Evolutionary conservation across 352 stramenopile genomes (phyloP).

Genomic region (Phytophthora fragariaefolia): DNA sequence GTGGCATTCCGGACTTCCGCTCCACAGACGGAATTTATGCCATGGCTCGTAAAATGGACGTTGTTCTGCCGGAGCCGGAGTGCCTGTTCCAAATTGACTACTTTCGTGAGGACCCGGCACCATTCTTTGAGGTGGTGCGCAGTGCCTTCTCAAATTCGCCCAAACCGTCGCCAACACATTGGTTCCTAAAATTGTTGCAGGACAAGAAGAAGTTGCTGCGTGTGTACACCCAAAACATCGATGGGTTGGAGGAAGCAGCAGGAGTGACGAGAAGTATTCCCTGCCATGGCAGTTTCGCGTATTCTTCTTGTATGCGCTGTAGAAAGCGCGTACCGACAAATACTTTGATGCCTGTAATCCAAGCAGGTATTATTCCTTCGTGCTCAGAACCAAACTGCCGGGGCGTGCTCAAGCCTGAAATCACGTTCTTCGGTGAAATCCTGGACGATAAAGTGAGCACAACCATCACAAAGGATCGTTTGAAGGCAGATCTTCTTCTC

Average conservation of each 20-base stretch:
- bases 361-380: slow-evolving; percentile 78
- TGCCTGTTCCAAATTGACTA: slow-evolving; percentile 99
- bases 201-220: slow-evolving; percentile 92
- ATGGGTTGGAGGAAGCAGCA: slow-evolving; percentile 93
- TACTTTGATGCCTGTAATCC: slow-evolving; percentile 75
- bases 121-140: slow-evolving; percentile 97
- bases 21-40: slow-evolving; percentile 90
- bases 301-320: slow-evolving; percentile 92
- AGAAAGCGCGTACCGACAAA: slow-evolving; percentile 56
- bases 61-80: slow-evolving; percentile 94
- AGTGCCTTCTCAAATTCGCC: slow-evolving; percentile 76
- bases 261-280: slow-evolving; percentile 94
- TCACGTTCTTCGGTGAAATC: slow-evolving; percentile 98
- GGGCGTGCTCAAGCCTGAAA: slow-evolving; percentile 96
- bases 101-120: slow-evolving; percentile 94
- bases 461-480: slow-evolving; percentile 69
- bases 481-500: slow-evolving; percentile 94
- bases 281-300: slow-evolving; percentile 94
- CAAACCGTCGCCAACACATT: slow-evolving; percentile 93
- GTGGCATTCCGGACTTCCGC: slow-evolving; percentile 98
- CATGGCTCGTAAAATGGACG: slow-evolving; percentile 82
- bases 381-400: slow-evolving; percentile 73
- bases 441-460: slow-evolving; percentile 90
- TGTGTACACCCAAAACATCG: slow-evolving; percentile 99
- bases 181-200: slow-evolving; percentile 94